Evolutionary conservation across 2,329 filamentous ascomycete species (phyloP), one percentile per base, ranked within the genome.

Genomic region (Aspergillus sclerotialis): DNA sequence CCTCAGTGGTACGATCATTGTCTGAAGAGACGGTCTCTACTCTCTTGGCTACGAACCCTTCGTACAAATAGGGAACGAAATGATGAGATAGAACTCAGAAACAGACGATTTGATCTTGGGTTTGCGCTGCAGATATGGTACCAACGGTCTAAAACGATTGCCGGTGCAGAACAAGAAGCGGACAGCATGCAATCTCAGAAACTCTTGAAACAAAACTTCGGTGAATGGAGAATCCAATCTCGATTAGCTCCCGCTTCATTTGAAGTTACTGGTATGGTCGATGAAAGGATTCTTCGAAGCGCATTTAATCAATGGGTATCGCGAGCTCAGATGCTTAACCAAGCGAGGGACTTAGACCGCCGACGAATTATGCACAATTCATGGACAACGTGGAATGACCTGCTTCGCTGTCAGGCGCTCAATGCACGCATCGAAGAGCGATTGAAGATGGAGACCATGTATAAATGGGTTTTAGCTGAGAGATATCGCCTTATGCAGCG

Each of bases 321-420:
- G 15, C 68, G 64, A 30, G 43, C 62, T 31, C 52, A 58, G 25
- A 60, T 68, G 44, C 60, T 68, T 21, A 60, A 58, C 30, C 60
- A 68, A 44, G 76, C 78, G 12, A 56, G 60, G 14, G 56, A 65
- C 32, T 58, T 74, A 19, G 67, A 80, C 48, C 68, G 61, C 8
- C 53, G 64, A 43, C 70, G 75, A 29, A 52, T 80, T 17, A 48
- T 78, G 32, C 69, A 68, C 32, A 76, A 76, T 50, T 65, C 73
- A 3, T 78, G 73, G 64, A 78, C 69, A 2, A 60, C 63, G 8
- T 82, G 78, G 79, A 81, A 80, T 42, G 74, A 81, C 46, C 61
- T 62, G 11, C 62, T 80, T 11, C 73, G 78, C 12, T 70, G 66
- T 40, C 64, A 70, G 44, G 68, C 69, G 11, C 55, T 81, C 2